Evolutionary conservation across 768 basidiomycete genomes (phyloP).

Genomic region (Auricularia heimuer): DNA sequence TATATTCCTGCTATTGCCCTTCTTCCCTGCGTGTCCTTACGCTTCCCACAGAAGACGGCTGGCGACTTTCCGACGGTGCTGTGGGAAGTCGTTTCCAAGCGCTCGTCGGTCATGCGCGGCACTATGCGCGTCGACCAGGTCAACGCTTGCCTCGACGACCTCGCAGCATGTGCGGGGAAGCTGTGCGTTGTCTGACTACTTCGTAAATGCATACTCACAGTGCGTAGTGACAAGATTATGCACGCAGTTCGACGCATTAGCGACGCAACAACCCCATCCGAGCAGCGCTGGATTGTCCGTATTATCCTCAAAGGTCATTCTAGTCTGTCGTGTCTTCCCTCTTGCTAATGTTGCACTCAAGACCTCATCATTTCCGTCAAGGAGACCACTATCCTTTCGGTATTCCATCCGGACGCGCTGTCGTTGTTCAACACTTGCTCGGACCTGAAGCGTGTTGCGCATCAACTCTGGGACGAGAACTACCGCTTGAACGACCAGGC

Average conservation of each 20-base stretch:
- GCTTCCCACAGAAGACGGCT: slow-evolving; percentile 44
- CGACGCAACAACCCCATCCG: slow-evolving; percentile 61
- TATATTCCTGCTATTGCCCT: background rate
- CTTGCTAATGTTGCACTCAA: slow-evolving; percentile 19
- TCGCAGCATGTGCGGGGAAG: slow-evolving; percentile 64
- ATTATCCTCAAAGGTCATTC: slow-evolving; percentile 83
- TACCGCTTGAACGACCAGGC: slow-evolving; percentile 48
- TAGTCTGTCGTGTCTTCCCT: no score
- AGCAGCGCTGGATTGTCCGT: slow-evolving; percentile 93
- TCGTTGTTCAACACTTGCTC: slow-evolving; percentile 95
- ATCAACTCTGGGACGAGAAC: slow-evolving; percentile 73
- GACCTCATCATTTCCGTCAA: slow-evolving; percentile 90
- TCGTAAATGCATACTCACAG: slow-evolving; percentile 29
- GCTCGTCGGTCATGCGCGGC: slow-evolving; percentile 70
- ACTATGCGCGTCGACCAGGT: slow-evolving; percentile 72
- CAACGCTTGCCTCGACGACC: slow-evolving; percentile 70
- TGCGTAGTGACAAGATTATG: slow-evolving; percentile 63
- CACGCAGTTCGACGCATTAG: slow-evolving; percentile 60
- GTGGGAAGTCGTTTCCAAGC: slow-evolving; percentile 76
- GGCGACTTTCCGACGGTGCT: slow-evolving; percentile 86
- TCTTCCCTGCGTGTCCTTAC: background rate
- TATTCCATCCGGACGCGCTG: slow-evolving; percentile 91
- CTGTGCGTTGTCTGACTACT: slow-evolving; percentile 36
- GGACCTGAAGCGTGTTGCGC: slow-evolving; percentile 87
- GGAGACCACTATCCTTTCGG: slow-evolving; percentile 83